Conservation (phyloP, 108 stramenopile genomes). For the Pseudonitzschia multistriata region DNA sequence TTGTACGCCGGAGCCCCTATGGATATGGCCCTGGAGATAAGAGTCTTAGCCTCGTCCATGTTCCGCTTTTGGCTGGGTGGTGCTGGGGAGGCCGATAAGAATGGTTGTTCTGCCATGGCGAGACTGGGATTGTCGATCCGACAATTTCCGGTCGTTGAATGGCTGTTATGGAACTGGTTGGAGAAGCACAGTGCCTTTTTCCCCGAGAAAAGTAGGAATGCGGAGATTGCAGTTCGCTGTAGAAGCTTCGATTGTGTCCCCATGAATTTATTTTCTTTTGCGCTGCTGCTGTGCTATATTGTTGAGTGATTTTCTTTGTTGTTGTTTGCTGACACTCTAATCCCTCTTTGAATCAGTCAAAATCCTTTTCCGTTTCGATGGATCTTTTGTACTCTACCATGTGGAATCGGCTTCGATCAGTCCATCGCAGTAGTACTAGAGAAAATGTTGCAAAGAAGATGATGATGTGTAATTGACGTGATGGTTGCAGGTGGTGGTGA, state of each 20-base stretch:
- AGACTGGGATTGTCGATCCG: not conserved
- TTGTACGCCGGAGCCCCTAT: slow-evolving; percentile 57
- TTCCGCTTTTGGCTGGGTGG: not conserved
- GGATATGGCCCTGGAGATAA: slow-evolving; percentile 40
- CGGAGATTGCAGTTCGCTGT: not conserved
- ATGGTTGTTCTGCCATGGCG: not conserved
- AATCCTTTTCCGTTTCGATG: no score
- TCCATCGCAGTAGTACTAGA: no score
- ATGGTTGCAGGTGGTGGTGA: no score
- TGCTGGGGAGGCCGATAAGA: no score
- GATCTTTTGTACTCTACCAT: no score
- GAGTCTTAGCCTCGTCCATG: slow-evolving; percentile 11
- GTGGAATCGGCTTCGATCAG: no score
- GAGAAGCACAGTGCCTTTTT: not conserved
- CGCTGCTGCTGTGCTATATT: not conserved
- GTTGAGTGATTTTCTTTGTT: not conserved
- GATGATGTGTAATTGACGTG: no score
- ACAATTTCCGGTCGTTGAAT: not conserved
- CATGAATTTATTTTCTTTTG: no score
- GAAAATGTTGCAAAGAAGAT: no score
- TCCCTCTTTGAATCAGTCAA: no score
- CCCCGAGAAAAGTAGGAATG: not conserved
- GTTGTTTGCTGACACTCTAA: no score
- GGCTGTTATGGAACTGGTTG: not conserved
- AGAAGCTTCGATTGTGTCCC: not conserved